Evolutionary conservation across 2,329 filamentous ascomycete genomes (phyloP).

Genomic region (Arthroderma uncinatum): DNA sequence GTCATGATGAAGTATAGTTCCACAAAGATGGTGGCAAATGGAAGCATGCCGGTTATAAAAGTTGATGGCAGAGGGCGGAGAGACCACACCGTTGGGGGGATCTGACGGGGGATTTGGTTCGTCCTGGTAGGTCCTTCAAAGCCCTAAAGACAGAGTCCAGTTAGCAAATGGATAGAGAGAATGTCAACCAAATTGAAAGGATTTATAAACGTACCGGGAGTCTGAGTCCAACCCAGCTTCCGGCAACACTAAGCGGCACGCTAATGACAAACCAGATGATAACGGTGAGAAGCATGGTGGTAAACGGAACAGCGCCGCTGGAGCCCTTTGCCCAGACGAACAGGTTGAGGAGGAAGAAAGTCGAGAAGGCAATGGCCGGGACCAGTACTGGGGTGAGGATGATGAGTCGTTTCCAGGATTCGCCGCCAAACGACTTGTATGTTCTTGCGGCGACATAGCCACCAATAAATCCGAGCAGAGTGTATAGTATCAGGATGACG

Average conservation of each 20-base stretch:
- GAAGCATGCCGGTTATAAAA: conserved; percentile 80
- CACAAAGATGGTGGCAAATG: conserved; percentile 94
- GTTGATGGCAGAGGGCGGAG: conserved; percentile 80
- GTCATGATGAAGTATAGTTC: conserved; percentile 99
- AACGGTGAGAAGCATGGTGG: conserved; percentile 89
- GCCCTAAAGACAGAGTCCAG: conserved; percentile 33
- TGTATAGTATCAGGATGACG: conserved; percentile 87
- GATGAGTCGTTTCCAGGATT: conserved; percentile 92
- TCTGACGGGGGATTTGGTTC: conserved; percentile 96
- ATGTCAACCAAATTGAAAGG: too few species aligned
- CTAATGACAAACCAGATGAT: conserved; percentile 96
- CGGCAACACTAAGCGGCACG: conserved; percentile 76
- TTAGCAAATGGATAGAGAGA: too few species aligned
- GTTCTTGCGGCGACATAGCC: conserved; percentile 78
- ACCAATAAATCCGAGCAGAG: conserved; percentile 80
- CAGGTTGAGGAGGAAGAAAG: conserved; percentile 88
- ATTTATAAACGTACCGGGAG: conserved; percentile 40
- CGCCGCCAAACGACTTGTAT: conserved; percentile 92
- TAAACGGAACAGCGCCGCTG: conserved; percentile 88
- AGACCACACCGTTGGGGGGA: conserved; percentile 73
- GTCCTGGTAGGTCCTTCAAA: conserved; percentile 77
- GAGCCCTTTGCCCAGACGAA: conserved; percentile 92
- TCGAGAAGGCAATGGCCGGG: conserved; percentile 71
- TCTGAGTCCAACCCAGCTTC: conserved; percentile 89
- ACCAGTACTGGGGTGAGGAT: conserved; percentile 74